phyloP scores from a whole-genome alignment of 441 rosid species.

The Biscutella laevigata region DNA sequence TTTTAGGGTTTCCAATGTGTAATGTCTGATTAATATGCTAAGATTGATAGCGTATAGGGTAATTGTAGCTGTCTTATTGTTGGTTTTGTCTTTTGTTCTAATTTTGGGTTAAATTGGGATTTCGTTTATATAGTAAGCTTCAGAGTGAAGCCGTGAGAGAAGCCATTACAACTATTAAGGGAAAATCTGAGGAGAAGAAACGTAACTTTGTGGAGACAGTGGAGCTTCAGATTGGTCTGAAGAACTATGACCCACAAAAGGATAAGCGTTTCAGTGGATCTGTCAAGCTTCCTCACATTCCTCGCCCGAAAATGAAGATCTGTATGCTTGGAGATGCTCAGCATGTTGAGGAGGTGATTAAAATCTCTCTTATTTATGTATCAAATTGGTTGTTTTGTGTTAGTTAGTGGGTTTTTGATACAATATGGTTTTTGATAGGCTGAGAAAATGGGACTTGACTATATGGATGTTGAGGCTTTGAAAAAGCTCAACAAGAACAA shows the following conservation, averaged over 20 bases:
- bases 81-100: no score
- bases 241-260: conserved; percentile 79
- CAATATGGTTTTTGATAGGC: conserved; percentile 36
- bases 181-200: conserved; percentile 41
- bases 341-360: conserved; percentile 67
- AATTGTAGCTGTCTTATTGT: not conserved
- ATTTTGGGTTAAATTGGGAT: no score
- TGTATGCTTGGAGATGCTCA: no score
- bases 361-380: not conserved
- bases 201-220: conserved; percentile 66
- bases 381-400: not conserved
- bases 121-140: conserved; percentile 70
- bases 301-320: conserved; percentile 78
- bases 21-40: no score
- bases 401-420: not conserved
- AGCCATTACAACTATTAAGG: conserved; percentile 41
- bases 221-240: conserved; percentile 76
- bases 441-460: conserved; percentile 51
- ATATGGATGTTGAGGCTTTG: conserved; percentile 77
- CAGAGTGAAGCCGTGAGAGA: conserved; percentile 61
- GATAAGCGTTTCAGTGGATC: conserved; percentile 88
- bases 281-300: conserved; percentile 72
- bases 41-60: not conserved
- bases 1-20: no score
- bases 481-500: no score